Evolutionary conservation across 495 filamentous ascomycete genomes (phyloP), one percentile per base, ranked within the genome.

Genomic region (Aspergillus avenaceus): DNA sequence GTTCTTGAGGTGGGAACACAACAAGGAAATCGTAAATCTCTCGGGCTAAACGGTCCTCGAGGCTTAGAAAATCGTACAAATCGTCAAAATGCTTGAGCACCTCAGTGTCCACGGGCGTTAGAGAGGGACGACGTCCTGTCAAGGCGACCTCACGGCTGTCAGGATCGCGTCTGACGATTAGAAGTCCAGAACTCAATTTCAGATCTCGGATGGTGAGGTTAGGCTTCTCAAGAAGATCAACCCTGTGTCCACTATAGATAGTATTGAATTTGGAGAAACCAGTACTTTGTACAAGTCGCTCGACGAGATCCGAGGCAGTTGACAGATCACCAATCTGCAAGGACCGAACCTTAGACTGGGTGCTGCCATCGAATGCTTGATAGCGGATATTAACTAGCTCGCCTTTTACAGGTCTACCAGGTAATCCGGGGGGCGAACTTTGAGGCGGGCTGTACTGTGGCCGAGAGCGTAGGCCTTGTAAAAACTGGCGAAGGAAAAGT

Each of bases 41-140:
- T 56, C 77, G 72, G n/a, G 86, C 83, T 13, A 93, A 67, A 34
- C 75, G 76, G 50, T 90, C 87, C 34, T 88, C 79, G 62, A 93
- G 81, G 44, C 81, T 80, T 29, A 98, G 77, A 56, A 92, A 84
- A 14, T 82, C 79, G 74, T 92, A 96, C 8, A 98, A 68, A 47
- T 91, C 83, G 46, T 90, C 81, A 61, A 96, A 95, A 65, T 95
- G 88, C 48, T 84, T 81, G 47, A 95, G 67, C 18, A 97, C 83
- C 52, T 91, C 88, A 12, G 75, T 71, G 53, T 95, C 87, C 7
- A 91, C 74, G 11, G 72, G 67, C 23, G 70, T 74, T 21, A 79
- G 49, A 23, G 65, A 66, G 22, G 64, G 68, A 4, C 59, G 52
- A 38, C 60, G 66, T 31, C 56, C 63, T 25, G 51, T 41, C 41